Evolutionary conservation across 176 grass and related monocot species (phyloP).

Genomic region (Alloteropsis semialata): DNA sequence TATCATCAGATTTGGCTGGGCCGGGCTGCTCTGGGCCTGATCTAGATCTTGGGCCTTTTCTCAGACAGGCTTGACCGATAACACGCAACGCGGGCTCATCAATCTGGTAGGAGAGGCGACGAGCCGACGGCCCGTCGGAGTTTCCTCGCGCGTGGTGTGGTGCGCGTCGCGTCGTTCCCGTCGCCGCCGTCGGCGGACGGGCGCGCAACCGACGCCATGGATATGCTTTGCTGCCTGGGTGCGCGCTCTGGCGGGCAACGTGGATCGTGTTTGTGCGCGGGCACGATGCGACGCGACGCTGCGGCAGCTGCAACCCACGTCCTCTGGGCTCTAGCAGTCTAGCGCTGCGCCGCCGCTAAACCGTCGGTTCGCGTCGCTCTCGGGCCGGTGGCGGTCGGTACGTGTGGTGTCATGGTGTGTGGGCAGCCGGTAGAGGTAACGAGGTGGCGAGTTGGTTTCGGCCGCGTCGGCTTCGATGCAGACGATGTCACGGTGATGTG

Average conservation of each 20-base stretch:
- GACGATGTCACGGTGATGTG: neutral
- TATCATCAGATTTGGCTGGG: neutral
- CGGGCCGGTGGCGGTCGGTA: neutral
- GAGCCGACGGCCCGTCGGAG: too few species aligned
- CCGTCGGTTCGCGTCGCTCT: neutral
- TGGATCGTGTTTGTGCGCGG: neutral
- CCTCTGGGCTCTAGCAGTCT: neutral
- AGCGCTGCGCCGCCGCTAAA: neutral
- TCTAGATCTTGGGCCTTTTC: neutral
- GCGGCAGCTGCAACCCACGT: neutral
- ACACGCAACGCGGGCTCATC: too few species aligned
- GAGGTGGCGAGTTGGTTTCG: slow-evolving; percentile 16
- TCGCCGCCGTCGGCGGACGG: too few species aligned
- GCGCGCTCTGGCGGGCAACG: too few species aligned
- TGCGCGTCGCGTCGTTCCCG: too few species aligned
- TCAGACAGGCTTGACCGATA: neutral
- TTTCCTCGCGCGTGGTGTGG: too few species aligned
- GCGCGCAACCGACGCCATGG: neutral
- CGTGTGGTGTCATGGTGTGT: too few species aligned
- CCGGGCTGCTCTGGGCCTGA: neutral
- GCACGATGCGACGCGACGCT: neutral
- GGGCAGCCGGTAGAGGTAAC: neutral
- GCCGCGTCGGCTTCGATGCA: neutral
- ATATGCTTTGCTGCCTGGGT: neutral
- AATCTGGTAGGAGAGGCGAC: too few species aligned